Conservation (phyloP, 2,329 filamentous ascomycete genomes). For the Xylariaceae sp. region DNA sequence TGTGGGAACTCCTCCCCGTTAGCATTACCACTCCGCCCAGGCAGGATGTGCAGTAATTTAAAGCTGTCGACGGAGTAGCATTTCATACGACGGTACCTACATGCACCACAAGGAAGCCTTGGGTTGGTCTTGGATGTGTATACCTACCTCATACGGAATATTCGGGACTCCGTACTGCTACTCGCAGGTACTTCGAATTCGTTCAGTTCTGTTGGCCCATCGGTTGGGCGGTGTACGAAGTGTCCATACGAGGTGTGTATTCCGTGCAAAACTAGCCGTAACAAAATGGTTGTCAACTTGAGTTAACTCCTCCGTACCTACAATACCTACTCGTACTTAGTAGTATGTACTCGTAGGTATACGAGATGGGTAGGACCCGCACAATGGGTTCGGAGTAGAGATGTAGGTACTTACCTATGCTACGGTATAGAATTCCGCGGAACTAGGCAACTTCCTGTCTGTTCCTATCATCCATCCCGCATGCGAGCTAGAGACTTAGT, state of each 20-base stretch:
- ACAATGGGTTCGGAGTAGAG: too few species aligned
- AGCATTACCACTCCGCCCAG: slow-evolving; percentile 14
- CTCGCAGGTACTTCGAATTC: too few species aligned
- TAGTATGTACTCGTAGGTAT: neutral
- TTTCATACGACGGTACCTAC: neutral
- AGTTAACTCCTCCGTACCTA: neutral
- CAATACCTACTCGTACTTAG: too few species aligned
- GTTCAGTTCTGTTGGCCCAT: neutral
- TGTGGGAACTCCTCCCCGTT: neutral
- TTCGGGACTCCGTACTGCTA: too few species aligned
- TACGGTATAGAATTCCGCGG: neutral
- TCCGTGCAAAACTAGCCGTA: neutral
- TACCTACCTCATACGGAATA: too few species aligned
- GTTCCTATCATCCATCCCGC: neutral
- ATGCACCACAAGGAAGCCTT: too few species aligned
- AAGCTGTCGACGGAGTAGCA: neutral
- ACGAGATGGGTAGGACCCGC: neutral
- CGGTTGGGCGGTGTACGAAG: neutral
- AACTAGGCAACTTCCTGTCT: neutral
- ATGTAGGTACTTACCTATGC: neutral
- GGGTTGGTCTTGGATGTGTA: too few species aligned
- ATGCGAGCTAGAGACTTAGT: neutral
- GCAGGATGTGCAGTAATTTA: slow-evolving; percentile 16
- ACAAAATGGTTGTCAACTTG: neutral
- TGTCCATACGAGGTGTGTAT: neutral